Evolutionary conservation across 192 early-diverging fungal genomes (phyloP), one percentile per base, ranked within the genome.

Genomic region (Coemansia sp.): DNA sequence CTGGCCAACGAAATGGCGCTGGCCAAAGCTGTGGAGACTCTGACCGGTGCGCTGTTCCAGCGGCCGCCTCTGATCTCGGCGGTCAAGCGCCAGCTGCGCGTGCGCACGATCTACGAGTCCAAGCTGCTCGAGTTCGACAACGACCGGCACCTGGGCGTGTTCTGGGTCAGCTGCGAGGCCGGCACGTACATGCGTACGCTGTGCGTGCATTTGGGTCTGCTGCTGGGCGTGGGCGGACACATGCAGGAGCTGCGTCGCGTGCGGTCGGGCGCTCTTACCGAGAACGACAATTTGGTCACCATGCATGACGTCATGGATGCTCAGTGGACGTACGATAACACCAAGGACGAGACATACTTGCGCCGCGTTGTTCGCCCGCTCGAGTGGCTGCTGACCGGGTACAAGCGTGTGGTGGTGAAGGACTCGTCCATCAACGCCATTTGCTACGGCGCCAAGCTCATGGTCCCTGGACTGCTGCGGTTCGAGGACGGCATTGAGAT

Each of bases 171-270:
- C 58, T 99, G 97, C 82, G 97, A 99, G 86, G 97, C 97, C 55
- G 97, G 97, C 62, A 99, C 97, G 13, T 99, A 99, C 74, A 95
- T 99, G 80, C 92, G 97, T 85, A 99, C 97, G n/a, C 79, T 99
- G 57, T 99, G 97, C 76, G 95, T 98, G 27, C 97, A 99, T 76
- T 75, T 99, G 80, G 97, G 97, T 68, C 84, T 99, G 10, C 80
- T 99, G 57, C 84, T 99, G 53, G 93, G 92, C 54, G 93, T 92
- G 57, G 97, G 97, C 71, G 97, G 95, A 16, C 97, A 99, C 71
- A 99, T 99, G 97, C 94, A 97, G 85, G 97, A 99, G 83, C 90
- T 99, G 58, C 88, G 97, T 59, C 88, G 97, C 78, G 95, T 99
- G 48, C 88, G 97, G 37, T 95, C 93, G 51, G 97, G 97, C 49